These are phyloP conservation scores for Arxiozyma telluris DNA, from an alignment of 1,139 yeast species.

Conservation along the genomic window DNA sequence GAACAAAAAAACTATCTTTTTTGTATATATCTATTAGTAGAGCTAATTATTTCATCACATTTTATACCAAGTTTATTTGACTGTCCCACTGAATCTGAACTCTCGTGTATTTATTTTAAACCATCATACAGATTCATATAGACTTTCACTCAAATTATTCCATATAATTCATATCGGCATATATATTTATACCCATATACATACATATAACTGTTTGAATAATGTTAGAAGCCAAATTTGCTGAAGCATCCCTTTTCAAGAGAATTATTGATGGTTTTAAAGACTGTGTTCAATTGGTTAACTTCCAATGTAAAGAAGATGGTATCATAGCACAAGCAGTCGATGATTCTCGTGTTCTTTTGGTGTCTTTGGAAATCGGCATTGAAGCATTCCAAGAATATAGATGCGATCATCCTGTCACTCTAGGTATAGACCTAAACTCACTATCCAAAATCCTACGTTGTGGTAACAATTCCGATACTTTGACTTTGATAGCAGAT, in stretches of 20 bases:
- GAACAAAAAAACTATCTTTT: no score
- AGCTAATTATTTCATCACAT: no score
- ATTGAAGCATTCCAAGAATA: slow-evolving; percentile 85
- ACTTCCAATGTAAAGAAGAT: slow-evolving; percentile 89
- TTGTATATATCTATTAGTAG: no score
- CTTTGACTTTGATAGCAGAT: slow-evolving; percentile 81
- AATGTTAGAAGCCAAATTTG: slow-evolving; percentile 97
- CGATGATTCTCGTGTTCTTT: slow-evolving; percentile 91
- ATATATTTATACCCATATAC: background rate
- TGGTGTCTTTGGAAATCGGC: slow-evolving; percentile 82
- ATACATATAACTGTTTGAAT: slow-evolving; percentile 7
- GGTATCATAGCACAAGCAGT: slow-evolving; percentile 97
- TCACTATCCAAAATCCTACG: slow-evolving; percentile 79
- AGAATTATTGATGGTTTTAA: slow-evolving; percentile 87
- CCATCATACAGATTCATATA: no score
- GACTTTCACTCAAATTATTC: background rate
- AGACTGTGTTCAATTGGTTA: slow-evolving; percentile 89
- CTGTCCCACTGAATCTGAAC: no score
- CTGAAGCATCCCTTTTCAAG: slow-evolving; percentile 84
- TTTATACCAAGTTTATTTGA: no score
- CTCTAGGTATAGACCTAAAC: slow-evolving; percentile 84
- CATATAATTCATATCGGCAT: background rate
- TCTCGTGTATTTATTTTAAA: no score
- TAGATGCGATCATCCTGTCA: slow-evolving; percentile 91
- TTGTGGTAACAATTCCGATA: slow-evolving; percentile 87